These are phyloP conservation scores for Sphagnum tenellum DNA, from an alignment of 225 moss, liverwort and hornwort species.

Conservation along the genomic window DNA sequence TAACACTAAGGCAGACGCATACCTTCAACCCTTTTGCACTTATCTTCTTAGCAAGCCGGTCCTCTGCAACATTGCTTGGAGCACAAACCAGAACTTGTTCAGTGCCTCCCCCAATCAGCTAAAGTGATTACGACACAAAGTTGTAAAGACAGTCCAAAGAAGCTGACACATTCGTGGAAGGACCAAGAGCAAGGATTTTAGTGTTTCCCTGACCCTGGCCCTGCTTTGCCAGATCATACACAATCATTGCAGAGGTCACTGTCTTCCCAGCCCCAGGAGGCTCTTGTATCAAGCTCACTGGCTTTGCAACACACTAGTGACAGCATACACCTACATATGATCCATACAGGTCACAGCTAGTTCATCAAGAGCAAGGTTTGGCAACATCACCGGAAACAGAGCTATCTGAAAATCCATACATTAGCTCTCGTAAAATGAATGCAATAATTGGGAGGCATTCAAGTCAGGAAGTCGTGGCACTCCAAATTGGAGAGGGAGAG, in stretches of 20 bases:
- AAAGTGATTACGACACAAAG: neutral
- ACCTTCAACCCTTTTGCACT: constrained; percentile 65
- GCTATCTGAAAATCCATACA: too few relatives aligned
- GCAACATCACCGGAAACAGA: neutral
- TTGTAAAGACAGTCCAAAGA: neutral
- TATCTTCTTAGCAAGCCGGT: constrained; percentile 60
- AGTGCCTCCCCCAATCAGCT: too few relatives aligned
- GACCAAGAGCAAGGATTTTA: neutral
- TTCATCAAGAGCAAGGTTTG: too few relatives aligned
- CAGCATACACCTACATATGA: constrained; percentile 30
- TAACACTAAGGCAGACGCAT: too few relatives aligned
- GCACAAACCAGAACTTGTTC: constrained; percentile 52
- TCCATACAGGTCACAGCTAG: too few relatives aligned
- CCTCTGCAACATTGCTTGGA: constrained; percentile 60
- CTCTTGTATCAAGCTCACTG: constrained; percentile 56
- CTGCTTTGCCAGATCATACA: constrained; percentile 62
- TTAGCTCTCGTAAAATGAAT: neutral
- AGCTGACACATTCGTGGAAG: neutral
- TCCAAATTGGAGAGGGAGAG: constrained; percentile 50
- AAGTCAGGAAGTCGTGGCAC: constrained; percentile 56
- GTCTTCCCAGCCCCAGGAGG: constrained; percentile 63
- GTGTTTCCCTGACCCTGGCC: constrained; percentile 46
- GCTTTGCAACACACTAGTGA: constrained; percentile 59
- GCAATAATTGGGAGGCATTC: constrained; percentile 42
- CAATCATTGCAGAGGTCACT: constrained; percentile 60